Base-by-base conservation (phyloP, 768 basidiomycete genomes). In the Phanerochaete carnosa region DNA sequence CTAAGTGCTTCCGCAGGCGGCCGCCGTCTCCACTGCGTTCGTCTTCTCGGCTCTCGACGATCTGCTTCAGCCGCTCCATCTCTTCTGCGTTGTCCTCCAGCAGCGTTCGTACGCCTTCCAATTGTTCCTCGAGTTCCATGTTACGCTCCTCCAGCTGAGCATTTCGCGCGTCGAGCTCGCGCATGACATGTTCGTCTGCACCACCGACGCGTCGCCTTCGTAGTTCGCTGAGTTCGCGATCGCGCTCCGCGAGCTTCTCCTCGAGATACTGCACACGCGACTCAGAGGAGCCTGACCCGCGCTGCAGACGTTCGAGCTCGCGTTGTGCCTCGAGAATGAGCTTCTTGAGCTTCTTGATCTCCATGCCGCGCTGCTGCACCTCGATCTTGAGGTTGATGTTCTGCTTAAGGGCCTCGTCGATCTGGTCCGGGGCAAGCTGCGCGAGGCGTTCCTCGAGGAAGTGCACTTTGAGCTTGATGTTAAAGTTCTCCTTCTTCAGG, bases 401-500 rank as follows among this genome's bases (percentile, higher is more conserved):
- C 74, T 96, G 93, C 66, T 95, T 93, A 59, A 94, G 83, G 3
- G 90, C 91, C 4, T 90, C 89, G 68, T 97, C 91, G 71, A 95
- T 90, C 69, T 97, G 90, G 71, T 96, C 94, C 0, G 94, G 94
- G 0, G 92, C 90, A 51, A 95, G 85, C 67, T 92, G 87, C 1
- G 90, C 89, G 16, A 99, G 83, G 47, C 92, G 88, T 68, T 98
- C 94, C 73, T 98, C 93, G 45, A 97, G 83, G 71, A 97, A 96
- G 70, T 97, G 94, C 2, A 98, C 92, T 60, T 94, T 92, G 55
- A 98, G 83, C 73, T 98, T 97, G 71, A 99, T 88, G 69, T 89
- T 90, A 73, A 98, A 98, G 79, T 96, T 96, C 73, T 98, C 95
- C 73, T 95, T 97, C 78, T 96, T 95, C 68, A 95, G 84, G 63